Conservation (phyloP, 2,329 filamentous ascomycete genomes). For the Sporothrix protearum region DNA sequence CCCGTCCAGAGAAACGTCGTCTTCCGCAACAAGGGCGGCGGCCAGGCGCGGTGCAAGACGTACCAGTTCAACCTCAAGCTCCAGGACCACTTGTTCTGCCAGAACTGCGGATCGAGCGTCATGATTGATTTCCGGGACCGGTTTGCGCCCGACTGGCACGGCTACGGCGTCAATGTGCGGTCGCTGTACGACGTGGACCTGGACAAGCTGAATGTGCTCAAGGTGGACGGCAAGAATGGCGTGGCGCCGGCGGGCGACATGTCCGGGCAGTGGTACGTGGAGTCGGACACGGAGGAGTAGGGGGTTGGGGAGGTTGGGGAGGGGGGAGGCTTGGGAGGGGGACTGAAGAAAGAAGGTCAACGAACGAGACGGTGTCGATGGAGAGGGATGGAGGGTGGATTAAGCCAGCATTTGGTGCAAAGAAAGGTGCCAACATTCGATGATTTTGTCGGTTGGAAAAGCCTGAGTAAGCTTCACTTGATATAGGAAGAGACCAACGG, state of each 20-base stretch:
- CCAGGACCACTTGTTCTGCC: conserved; percentile 50
- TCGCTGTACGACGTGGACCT: conserved; percentile 43
- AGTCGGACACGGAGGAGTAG: conserved; percentile 27
- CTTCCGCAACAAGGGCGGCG: conserved; percentile 39
- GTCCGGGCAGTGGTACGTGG: conserved; percentile 36
- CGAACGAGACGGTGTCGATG: neutral
- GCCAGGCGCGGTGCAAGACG: conserved; percentile 36
- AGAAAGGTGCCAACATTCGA: neutral
- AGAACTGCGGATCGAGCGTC: conserved; percentile 45
- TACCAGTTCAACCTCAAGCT: conserved; percentile 48
- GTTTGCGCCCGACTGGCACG: conserved; percentile 30
- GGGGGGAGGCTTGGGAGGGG: no score
- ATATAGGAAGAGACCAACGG: neutral
- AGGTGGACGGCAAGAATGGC: conserved; percentile 38
- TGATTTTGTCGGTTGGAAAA: neutral
- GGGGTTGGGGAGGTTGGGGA: no score
- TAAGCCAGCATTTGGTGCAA: neutral
- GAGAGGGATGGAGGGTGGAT: neutral
- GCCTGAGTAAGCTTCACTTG: neutral
- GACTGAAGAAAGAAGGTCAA: neutral
- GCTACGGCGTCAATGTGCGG: conserved; percentile 41
- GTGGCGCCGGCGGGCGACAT: conserved; percentile 39
- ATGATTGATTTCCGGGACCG: conserved; percentile 45
- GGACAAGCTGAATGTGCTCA: conserved; percentile 37
- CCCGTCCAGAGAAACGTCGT: conserved; percentile 40